phyloP scores from a whole-genome alignment of 208 protist species.

The Angomonas deanei region DNA sequence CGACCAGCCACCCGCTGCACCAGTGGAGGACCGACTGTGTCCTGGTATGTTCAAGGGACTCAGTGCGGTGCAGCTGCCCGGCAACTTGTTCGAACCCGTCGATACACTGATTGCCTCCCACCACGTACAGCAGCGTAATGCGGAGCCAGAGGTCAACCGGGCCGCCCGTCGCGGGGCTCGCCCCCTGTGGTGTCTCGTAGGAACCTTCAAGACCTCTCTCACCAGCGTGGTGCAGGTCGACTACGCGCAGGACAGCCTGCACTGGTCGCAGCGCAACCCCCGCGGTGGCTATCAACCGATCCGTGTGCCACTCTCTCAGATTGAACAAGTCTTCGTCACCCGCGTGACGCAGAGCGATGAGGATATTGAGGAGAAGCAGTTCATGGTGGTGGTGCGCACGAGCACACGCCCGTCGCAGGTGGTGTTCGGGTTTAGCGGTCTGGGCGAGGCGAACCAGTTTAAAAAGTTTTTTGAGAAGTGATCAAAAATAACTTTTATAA shows the following conservation, averaged over 20 bases:
- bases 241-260: constrained; percentile 39
- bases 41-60: constrained; percentile 51
- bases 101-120: not conserved
- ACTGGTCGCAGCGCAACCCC: constrained; percentile 73
- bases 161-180: constrained; percentile 36
- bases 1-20: not conserved
- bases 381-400: constrained; percentile 53
- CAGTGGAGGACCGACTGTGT: constrained; percentile 13
- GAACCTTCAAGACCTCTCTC: constrained; percentile 73
- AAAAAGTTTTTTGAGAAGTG: constrained; percentile 18
- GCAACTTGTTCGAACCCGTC: constrained; percentile 38
- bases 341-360: constrained; percentile 38
- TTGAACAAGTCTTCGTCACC: constrained; percentile 46
- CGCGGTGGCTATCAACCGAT: constrained; percentile 62
- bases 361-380: constrained; percentile 42
- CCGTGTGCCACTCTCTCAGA: constrained; percentile 28
- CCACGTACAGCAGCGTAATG: not conserved
- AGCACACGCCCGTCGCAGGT: constrained; percentile 70
- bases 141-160: not conserved
- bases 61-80: constrained; percentile 44
- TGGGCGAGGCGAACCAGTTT: constrained; percentile 49
- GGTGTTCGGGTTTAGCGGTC: constrained; percentile 69
- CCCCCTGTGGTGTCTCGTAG: constrained; percentile 75
- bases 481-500: not conserved
- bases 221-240: constrained; percentile 60